These are phyloP conservation scores for Jatropha multifida DNA, from an alignment of 441 rosid species.

Conservation along the genomic window DNA sequence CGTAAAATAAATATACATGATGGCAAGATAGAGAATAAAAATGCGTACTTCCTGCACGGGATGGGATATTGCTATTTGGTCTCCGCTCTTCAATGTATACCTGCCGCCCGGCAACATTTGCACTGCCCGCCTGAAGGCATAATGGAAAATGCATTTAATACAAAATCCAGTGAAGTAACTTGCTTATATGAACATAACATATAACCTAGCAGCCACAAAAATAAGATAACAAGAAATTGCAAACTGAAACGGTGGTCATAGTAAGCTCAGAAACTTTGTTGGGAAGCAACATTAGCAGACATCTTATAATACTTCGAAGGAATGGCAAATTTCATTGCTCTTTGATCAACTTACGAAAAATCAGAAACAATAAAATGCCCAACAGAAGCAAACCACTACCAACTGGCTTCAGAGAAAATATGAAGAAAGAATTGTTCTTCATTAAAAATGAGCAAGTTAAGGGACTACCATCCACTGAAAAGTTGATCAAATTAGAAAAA, in stretches of 20 bases:
- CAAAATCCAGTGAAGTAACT: conserved; percentile 1
- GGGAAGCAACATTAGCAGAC: too few species aligned
- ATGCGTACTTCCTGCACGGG: conserved; percentile 57
- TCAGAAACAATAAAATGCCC: not conserved
- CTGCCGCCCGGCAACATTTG: conserved; percentile 56
- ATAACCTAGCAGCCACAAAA: not conserved
- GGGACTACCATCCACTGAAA: too few species aligned
- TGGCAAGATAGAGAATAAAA: conserved; percentile 5
- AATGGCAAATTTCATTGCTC: not conserved
- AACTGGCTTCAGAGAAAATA: too few species aligned
- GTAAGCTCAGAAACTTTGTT: too few species aligned
- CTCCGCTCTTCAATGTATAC: conserved; percentile 76
- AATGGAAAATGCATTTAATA: not conserved
- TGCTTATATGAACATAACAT: not conserved
- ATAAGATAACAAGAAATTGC: too few species aligned
- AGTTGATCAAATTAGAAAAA: too few species aligned
- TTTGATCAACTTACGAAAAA: not conserved
- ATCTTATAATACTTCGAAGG: not conserved
- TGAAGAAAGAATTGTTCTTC: too few species aligned
- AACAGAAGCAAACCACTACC: not conserved
- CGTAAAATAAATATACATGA: not conserved
- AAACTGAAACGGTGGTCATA: too few species aligned
- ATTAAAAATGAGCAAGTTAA: too few species aligned
- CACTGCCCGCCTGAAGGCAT: conserved; percentile 48
- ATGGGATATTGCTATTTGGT: conserved; percentile 58